Conservation (phyloP, 2,329 filamentous ascomycete genomes). For the Endoconidiophora polonica region DNA sequence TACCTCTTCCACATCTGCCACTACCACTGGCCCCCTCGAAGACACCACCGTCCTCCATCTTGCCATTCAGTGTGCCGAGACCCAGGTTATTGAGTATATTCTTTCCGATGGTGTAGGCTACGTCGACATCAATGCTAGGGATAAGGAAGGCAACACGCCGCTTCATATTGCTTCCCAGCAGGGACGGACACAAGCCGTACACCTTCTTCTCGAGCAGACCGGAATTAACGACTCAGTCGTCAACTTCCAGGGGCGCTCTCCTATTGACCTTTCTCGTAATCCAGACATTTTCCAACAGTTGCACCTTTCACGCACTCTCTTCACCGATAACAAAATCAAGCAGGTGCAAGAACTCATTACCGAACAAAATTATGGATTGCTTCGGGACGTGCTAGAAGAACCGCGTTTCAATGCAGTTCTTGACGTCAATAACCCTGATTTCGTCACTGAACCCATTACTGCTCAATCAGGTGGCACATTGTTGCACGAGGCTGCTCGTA, state of each 20-base stretch:
- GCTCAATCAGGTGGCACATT: conserved; percentile 75
- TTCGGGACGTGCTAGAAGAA: conserved; percentile 72
- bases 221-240: conserved; percentile 75
- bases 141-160: conserved; percentile 87
- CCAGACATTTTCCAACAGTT: conserved; percentile 93
- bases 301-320: conserved; percentile 77
- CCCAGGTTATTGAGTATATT: conserved; percentile 87
- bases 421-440: conserved; percentile 83
- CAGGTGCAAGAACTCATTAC: conserved; percentile 68
- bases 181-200: conserved; percentile 64
- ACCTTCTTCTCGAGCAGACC: conserved; percentile 64
- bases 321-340: conserved; percentile 70
- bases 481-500: conserved; percentile 81
- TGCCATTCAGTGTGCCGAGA: conserved; percentile 87
- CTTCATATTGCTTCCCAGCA: conserved; percentile 76
- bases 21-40: conserved; percentile 35
- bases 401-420: conserved; percentile 69
- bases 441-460: conserved; percentile 65
- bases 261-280: conserved; percentile 76
- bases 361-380: conserved; percentile 53
- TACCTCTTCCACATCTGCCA: conserved; percentile 35
- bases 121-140: conserved; percentile 53
- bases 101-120: conserved; percentile 51
- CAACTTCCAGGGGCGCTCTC: conserved; percentile 70
- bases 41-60: conserved; percentile 86